Evolutionary conservation across 192 early-diverging fungal genomes (phyloP), one percentile per base, ranked within the genome.

Genomic region (Backusella westeae): DNA sequence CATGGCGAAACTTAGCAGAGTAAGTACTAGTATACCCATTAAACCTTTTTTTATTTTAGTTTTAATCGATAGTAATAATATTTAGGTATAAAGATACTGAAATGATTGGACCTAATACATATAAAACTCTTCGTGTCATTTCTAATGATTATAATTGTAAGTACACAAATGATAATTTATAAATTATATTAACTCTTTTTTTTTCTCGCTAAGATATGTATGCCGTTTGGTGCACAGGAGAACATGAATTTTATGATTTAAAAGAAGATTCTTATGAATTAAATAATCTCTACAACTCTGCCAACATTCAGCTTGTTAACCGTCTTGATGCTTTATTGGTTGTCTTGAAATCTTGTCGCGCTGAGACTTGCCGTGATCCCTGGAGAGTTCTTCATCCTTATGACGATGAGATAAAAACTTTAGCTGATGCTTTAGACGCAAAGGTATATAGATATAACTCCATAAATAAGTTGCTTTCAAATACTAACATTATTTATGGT

Each of bases 201-300:
- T 56, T 32, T 15, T 15, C 2, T 21, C 2, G 5, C 26, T 34
- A 52, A 81, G 80, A 85, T 36, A 74, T 84, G 77, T 89, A 88
- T 71, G 77, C 87, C 17, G 82, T 84, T 36, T 89, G 88, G 87
- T 88, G 87, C 75, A 88, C 85, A 8, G 84, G 85, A 42, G 88
- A 89, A 46, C 82, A 86, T 67, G 88, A 89, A 73, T 79, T 85
- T 35, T 91, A 89, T 68, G 81, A 90, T 68, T 69, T 89, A 23
- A 82, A 77, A 29, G 77, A 81, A 42, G 90, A 91, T 69, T 89
- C 90, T 21, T 88, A 90, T 77, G 86, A 90, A 75, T 49, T 86
- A 26, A 74, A 79, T 29, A 91, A 91, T 72, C 78, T 87, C 1
- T 90, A 90, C 76, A 26, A 80, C 3, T n/a, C 63, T 32, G 74